Conservation (phyloP, 176 grass and related monocot genomes). For the Typha latifolia region DNA sequence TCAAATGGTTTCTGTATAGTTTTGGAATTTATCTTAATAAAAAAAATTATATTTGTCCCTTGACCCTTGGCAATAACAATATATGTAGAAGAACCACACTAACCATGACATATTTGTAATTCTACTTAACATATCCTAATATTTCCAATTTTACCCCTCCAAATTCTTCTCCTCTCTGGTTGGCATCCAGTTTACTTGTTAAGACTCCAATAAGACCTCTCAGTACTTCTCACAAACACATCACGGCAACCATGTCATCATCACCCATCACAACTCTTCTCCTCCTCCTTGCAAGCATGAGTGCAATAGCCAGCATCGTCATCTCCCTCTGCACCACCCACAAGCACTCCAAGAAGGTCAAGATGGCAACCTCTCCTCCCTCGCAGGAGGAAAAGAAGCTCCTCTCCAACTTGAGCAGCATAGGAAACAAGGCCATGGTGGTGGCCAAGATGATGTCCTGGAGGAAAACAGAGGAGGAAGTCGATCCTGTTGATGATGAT, state of each 20-base stretch:
- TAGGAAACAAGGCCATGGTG: background rate
- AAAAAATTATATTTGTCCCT: too few species aligned
- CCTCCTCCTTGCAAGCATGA: background rate
- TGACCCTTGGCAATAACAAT: too few species aligned
- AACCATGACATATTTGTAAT: too few species aligned
- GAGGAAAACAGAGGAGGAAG: background rate
- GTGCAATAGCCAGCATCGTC: background rate
- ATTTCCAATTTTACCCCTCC: background rate
- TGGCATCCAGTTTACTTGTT: too few species aligned
- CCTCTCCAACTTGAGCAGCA: background rate
- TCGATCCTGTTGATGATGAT: too few species aligned
- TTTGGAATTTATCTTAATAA: too few species aligned
- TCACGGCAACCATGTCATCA: background rate
- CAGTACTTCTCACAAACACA: too few species aligned
- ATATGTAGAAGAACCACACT: too few species aligned
- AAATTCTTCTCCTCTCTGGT: background rate
- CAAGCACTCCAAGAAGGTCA: constrained; percentile 12
- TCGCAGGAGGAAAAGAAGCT: background rate
- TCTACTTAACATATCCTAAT: too few species aligned
- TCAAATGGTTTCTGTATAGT: too few species aligned
- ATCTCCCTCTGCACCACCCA: constrained; percentile 12
- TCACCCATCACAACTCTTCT: background rate
- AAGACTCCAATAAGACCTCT: background rate
- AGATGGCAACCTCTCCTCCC: background rate
- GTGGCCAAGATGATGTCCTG: constrained; percentile 1